Evolutionary conservation across 2,329 filamentous ascomycete species (phyloP), one percentile per base, ranked within the genome.

Genomic region (Curvularia eragrostidis): DNA sequence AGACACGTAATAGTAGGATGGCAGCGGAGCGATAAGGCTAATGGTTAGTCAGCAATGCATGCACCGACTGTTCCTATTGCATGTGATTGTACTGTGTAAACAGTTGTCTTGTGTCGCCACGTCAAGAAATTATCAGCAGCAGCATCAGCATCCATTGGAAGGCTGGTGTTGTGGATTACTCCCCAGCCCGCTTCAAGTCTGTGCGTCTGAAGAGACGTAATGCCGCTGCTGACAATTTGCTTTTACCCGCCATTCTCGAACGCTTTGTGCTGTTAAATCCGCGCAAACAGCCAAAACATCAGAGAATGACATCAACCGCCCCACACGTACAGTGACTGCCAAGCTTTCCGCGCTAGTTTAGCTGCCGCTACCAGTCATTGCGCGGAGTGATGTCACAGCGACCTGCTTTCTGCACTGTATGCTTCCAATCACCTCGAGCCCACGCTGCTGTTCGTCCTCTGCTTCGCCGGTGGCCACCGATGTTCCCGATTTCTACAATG

Each of bases 301-400:
- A 41, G 46, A 44, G 43, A 23, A 58, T 58, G 50, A 58, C 44
- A 53, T 52, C 42, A 57, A 48, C 15, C n/a, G 42, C 36, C 54
- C 49, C 48, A 47, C 48, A 48, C 41, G 34, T 42, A 19, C 46
- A 34, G n/a, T n/a, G n/a, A n/a, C 36, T 15, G 34, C 34, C 34
- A 57, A 53, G 54, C 54, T 36, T 36, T 53, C 43, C 28, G 46
- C 49, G 49, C 54, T 57, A 57, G 39, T 39, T 43, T 48, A 47
- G 19, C 6, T 26, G 48, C 49, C 36, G 18, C 26, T 28, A 4
- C 18, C 42, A 18, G 19, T 18, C 43, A 48, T 44, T 10, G 26
- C 42, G 39, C 19, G 13, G 7, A 13, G 41, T 57, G 54, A 57
- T 50, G 43, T 57, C 43, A 23, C 54, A 19, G n/a, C 19, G 10